Percentiles rank a stretch among this genome's conserved stretches.
Conservation (phyloP, 306 rosid species). For the Aeschynomene evenia region DNA sequence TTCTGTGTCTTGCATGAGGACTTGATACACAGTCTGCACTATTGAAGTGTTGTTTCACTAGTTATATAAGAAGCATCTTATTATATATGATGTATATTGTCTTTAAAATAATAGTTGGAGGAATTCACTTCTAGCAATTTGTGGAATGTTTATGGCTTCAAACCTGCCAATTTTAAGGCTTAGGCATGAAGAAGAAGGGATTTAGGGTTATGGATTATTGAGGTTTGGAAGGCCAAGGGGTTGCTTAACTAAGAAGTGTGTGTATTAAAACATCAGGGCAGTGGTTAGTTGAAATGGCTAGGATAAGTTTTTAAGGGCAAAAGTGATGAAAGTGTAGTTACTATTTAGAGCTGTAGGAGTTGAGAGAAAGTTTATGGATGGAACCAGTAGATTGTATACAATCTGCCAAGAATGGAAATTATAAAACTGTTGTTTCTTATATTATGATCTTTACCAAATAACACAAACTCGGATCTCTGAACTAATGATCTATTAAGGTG, state of each 20-base stretch:
- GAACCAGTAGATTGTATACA: background rate
- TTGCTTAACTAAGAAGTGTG: background rate
- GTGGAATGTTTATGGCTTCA: background rate
- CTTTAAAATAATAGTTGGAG: background rate
- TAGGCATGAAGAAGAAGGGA: background rate
- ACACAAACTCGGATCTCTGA: too few relatives aligned
- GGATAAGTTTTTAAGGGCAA: background rate
- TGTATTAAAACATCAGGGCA: background rate
- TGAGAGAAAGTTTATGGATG: background rate
- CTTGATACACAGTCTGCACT: background rate
- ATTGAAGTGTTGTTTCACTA: background rate
- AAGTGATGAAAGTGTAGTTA: background rate
- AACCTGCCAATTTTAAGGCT: background rate
- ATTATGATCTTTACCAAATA: too few relatives aligned
- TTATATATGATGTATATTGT: background rate
- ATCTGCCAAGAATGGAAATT: too few relatives aligned
- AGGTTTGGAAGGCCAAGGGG: background rate
- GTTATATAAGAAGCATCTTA: background rate
- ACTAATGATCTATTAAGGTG: too few relatives aligned
- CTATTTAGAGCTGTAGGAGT: background rate
- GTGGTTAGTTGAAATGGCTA: background rate
- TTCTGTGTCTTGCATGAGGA: background rate
- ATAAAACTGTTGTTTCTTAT: too few relatives aligned
- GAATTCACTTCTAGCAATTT: background rate
- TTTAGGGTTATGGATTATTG: background rate